phyloP scores from a whole-genome alignment of 768 basidiomycete species.

The Lactarius indigo region DNA sequence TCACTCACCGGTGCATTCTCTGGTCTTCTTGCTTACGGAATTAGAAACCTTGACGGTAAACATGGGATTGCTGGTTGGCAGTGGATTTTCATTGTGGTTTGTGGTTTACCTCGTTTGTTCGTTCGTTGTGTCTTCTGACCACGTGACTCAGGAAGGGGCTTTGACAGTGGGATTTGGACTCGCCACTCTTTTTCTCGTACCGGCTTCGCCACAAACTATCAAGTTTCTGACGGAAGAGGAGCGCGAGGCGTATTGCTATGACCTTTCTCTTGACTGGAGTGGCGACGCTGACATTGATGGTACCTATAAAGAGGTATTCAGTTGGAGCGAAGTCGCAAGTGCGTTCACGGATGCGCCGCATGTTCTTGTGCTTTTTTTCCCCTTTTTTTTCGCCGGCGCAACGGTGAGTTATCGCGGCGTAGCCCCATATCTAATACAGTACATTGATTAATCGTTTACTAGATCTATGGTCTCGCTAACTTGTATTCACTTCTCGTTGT shows the following conservation, averaged over 20 bases:
- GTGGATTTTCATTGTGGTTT: constrained; percentile 61
- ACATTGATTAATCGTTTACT: background rate
- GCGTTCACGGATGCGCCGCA: constrained; percentile 48
- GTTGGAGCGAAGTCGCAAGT: constrained; percentile 52
- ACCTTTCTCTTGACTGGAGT: constrained; percentile 32
- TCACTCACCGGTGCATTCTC: constrained; percentile 57
- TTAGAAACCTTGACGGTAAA: constrained; percentile 51
- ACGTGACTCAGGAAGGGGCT: constrained; percentile 44
- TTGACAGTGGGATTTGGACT: constrained; percentile 60
- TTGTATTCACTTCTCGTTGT: constrained; percentile 22
- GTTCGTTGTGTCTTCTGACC: background rate
- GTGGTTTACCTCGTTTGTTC: background rate
- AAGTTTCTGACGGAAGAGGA: constrained; percentile 50
- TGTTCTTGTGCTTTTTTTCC: constrained; percentile 47
- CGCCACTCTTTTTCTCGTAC: constrained; percentile 49
- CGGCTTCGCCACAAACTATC: constrained; percentile 38
- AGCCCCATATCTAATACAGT: background rate
- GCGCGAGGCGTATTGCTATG: constrained; percentile 37
- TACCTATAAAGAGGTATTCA: constrained; percentile 43
- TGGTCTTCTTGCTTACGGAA: constrained; percentile 58
- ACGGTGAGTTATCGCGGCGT: constrained; percentile 20
- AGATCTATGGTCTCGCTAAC: constrained; percentile 27
- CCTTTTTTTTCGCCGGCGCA: constrained; percentile 51
- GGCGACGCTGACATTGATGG: constrained; percentile 38
- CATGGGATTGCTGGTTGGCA: constrained; percentile 55